Evolutionary conservation across 352 stramenopile species (phyloP).

Genomic region (Bremia lactucae): DNA sequence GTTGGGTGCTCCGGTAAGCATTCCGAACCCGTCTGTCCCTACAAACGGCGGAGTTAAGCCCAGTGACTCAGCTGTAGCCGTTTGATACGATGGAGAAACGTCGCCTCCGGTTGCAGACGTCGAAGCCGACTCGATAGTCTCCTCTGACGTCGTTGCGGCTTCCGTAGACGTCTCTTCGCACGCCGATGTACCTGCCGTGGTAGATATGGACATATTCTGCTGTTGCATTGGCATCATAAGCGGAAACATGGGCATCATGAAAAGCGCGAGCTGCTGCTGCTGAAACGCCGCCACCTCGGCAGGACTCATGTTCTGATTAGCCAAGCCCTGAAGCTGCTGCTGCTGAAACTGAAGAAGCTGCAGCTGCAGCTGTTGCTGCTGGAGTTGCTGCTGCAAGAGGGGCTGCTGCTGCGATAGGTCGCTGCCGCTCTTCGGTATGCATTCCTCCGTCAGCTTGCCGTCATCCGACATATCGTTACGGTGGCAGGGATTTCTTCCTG

Average conservation of each 20-base stretch:
- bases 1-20: constrained; percentile 18
- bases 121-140: neutral
- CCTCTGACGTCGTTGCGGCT: constrained; percentile 1
- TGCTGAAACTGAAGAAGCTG: constrained; percentile 41
- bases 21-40: constrained; percentile 17
- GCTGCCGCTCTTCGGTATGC: constrained; percentile 8
- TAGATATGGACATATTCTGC: constrained; percentile 9
- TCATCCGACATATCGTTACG: constrained; percentile 19
- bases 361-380: constrained; percentile 40
- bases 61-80: constrained; percentile 15
- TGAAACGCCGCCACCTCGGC: constrained; percentile 44
- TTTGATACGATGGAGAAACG: constrained; percentile 16
- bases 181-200: neutral
- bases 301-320: constrained; percentile 45
- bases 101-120: constrained; percentile 1
- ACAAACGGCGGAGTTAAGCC: constrained; percentile 17
- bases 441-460: constrained; percentile 10
- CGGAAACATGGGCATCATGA: constrained; percentile 76
- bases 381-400: constrained; percentile 21
- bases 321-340: constrained; percentile 51
- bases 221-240: constrained; percentile 57
- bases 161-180: constrained; percentile 4
- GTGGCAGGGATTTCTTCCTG: constrained; percentile 61
- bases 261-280: constrained; percentile 58
- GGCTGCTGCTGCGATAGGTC: constrained; percentile 19